Evolutionary conservation across 352 stramenopile species (phyloP), one percentile per base, ranked within the genome.

Genomic region (Globisporangium radiosum): DNA sequence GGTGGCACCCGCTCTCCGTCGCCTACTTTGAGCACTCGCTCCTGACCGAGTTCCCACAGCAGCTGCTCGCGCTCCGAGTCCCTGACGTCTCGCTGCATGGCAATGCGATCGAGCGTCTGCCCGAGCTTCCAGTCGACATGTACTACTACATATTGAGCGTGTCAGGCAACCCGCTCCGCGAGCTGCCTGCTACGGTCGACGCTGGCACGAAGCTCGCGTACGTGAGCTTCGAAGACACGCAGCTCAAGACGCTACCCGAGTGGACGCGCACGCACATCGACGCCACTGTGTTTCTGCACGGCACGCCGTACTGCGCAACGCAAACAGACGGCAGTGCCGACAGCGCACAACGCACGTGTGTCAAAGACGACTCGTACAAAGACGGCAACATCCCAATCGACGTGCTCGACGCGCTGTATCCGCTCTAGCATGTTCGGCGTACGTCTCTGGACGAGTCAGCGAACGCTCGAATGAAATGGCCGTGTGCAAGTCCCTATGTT

Each of bases 1-100:
- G 37, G 10, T 73, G 67, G 63, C 55, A 56, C 4, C 11, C 51
- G 10, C 60, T 72, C 50, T 47, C 57, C 17, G 36, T 60, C n/a
- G 45, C 70, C 7, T 70, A 65, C 50, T 13, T 70, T 17, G 66
- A 73, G 36, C 54, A 68, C 53, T 25, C 56, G 44, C 49, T 47
- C 4, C 37, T 73, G 19, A 56, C 39, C n/a, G 47, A 49, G 57
- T 57, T 62, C 38, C 17, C 48, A 2, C 14, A 14, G 17, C 44
- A 9, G 9, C 47, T 62, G 19, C 19, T 62, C 15, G 33, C 15
- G 6, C 10, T 57, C 5, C 10, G 47, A 7, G 19, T 6, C 14
- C 25, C 38, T 42, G 42, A 57, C 17, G 45, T 50, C 19, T 58
- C 42, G 53, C 17, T 51, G 7, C 43, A 42, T 11, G 15, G 7